A percentile compares a stretch with the other conserved stretches of the same genome.
Evolutionary conservation across 225 moss, liverwort and hornwort species (phyloP).

Genomic region (Pseudisothecium myosuroides): DNA sequence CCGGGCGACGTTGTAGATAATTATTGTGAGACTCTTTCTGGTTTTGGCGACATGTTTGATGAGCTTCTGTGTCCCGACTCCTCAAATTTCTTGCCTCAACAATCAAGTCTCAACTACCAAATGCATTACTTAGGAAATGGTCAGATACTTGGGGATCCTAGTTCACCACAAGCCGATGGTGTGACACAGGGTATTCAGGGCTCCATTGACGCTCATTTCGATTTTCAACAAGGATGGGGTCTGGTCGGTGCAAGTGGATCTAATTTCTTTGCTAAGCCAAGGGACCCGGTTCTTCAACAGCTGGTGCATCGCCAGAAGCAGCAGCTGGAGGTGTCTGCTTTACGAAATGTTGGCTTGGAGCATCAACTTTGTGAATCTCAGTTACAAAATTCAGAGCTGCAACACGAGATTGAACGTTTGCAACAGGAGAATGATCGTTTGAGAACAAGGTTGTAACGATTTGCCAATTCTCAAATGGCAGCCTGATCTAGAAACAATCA

Average conservation of each 20-base stretch:
- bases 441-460: no score
- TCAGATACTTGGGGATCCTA: neutral
- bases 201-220: neutral
- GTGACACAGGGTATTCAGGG: neutral
- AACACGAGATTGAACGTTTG: no score
- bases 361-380: neutral
- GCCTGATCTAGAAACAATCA: no score
- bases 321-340: neutral
- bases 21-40: neutral
- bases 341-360: neutral
- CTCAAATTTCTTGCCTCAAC: neutral
- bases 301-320: neutral
- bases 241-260: neutral
- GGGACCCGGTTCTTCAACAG: neutral
- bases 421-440: no score
- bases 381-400: neutral
- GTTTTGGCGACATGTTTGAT: neutral
- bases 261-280: neutral
- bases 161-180: neutral
- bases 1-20: neutral
- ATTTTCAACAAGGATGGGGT: neutral
- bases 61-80: neutral
- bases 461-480: no score
- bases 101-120: neutral
- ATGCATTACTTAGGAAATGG: neutral